Percentiles rank a stretch among this genome's conserved stretches.
These are phyloP conservation scores for Cladorrhinum sp. DNA, from an alignment of 2,329 filamentous ascomycete genomes.

Conservation along the genomic window DNA sequence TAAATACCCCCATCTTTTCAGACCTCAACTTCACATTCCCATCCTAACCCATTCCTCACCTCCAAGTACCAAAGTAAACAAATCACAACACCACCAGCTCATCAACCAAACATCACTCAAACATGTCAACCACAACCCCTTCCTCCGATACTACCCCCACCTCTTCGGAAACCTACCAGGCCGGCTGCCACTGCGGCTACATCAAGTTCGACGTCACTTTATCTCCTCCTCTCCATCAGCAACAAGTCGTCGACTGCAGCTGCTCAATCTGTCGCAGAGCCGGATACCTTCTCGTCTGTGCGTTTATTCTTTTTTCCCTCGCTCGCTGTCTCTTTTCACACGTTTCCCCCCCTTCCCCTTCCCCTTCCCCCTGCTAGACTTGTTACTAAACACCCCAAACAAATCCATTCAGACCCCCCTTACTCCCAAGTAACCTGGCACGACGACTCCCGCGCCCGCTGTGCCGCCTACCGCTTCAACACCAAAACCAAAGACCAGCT, in stretches of 20 bases:
- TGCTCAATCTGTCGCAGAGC: slow-evolving; percentile 53
- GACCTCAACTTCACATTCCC: no score
- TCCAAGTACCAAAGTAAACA: background rate
- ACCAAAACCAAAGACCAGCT: slow-evolving; percentile 47
- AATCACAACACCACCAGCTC: no score
- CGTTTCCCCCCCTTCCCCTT: background rate
- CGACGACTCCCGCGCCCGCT: slow-evolving; percentile 37
- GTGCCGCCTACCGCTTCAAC: slow-evolving; percentile 44
- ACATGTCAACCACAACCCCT: background rate
- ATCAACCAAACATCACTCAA: no score
- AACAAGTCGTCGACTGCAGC: slow-evolving; percentile 48
- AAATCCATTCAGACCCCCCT: slow-evolving; percentile 5
- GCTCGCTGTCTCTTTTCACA: no score
- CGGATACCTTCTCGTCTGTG: slow-evolving; percentile 51
- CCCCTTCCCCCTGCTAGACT: background rate
- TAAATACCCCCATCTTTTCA: no score
- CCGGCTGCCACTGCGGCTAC: slow-evolving; percentile 52
- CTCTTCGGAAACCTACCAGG: slow-evolving; percentile 40
- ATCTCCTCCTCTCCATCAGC: slow-evolving; percentile 45
- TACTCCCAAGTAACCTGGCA: slow-evolving; percentile 29
- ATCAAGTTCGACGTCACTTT: slow-evolving; percentile 48
- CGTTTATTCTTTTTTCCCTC: slow-evolving; percentile 22
- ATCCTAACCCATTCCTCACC: background rate
- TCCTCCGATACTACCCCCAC: background rate
- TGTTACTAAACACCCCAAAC: background rate